phyloP scores from a whole-genome alignment of 768 basidiomycete species.

The Rhizopogon roseolus region DNA sequence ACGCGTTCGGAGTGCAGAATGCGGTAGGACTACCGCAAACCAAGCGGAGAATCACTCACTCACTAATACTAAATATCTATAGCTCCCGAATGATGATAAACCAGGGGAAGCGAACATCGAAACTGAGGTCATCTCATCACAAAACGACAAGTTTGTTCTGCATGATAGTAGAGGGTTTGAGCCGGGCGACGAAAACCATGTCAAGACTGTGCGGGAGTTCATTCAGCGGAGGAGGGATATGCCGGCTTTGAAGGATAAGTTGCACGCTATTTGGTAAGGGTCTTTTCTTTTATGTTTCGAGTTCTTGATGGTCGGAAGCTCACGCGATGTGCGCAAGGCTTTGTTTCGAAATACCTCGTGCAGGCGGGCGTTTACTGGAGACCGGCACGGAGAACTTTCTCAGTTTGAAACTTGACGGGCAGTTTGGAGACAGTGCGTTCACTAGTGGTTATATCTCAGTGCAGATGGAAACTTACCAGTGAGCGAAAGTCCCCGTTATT shows the following conservation, averaged over 20 bases:
- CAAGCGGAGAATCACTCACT: not conserved
- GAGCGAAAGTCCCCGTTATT: not conserved
- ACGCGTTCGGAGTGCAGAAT: not conserved
- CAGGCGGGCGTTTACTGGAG: not conserved
- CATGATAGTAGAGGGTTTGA: not conserved
- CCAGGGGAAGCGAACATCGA: not conserved
- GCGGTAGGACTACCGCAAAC: not conserved
- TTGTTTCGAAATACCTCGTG: not conserved
- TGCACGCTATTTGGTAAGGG: too few species aligned
- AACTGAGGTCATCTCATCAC: not conserved
- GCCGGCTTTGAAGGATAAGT: too few species aligned
- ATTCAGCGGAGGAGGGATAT: too few species aligned
- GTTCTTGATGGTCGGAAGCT: not conserved
- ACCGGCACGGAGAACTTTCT: not conserved
- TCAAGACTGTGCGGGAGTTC: slow-evolving; percentile 1
- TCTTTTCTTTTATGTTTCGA: not conserved
- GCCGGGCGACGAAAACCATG: not conserved
- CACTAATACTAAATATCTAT: not conserved
- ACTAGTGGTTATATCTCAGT: not conserved
- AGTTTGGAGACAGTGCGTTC: slow-evolving; percentile 4
- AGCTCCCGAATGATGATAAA: not conserved
- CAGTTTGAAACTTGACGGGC: not conserved
- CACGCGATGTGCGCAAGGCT: not conserved
- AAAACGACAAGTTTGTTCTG: not conserved
- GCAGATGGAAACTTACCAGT: too few species aligned